Evolutionary conservation across 1,284 basidiomycete genomes (phyloP).

Genomic region (Cutaneotrichosporon spelunceum): DNA sequence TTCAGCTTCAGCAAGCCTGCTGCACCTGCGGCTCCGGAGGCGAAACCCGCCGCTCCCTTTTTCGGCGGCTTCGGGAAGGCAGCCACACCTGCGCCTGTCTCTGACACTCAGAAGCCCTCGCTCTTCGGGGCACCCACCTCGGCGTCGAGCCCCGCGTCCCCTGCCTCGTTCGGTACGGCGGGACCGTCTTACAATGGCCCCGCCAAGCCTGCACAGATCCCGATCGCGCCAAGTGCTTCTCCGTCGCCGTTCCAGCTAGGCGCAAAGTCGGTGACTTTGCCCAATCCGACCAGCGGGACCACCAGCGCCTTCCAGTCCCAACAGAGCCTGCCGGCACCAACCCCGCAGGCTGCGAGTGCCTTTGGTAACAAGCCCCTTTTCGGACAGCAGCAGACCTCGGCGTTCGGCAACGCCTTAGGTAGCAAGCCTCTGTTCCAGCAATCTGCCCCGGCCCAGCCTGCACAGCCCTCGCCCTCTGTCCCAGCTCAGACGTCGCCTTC

Average conservation of each 20-base stretch:
- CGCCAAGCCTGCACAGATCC: neutral
- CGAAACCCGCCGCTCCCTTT: neutral
- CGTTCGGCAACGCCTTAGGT: conserved; percentile 1
- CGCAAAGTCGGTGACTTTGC: neutral
- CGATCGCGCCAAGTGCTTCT: conserved; percentile 1
- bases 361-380: conserved; percentile 6
- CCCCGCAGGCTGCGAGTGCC: conserved; percentile 2
- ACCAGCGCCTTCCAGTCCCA: neutral
- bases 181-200: neutral
- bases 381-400: conserved; percentile 8
- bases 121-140: neutral
- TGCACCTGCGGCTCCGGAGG: neutral
- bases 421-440: conserved; percentile 3
- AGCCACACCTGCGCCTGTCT: conserved; percentile 3
- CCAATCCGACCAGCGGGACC: conserved; percentile 5
- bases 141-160: neutral
- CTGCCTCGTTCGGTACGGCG: neutral
- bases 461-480: neutral
- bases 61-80: conserved; percentile 13
- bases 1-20: conserved; percentile 5
- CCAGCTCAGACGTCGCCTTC: neutral
- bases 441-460: neutral
- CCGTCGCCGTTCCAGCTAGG: conserved; percentile 4
- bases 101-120: neutral
- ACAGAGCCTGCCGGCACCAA: conserved; percentile 8